Percentiles rank a stretch among this genome's conserved stretches.
phyloP scores from a whole-genome alignment of 1,284 basidiomycete genomes.

The Ustilago shanxiensis region DNA sequence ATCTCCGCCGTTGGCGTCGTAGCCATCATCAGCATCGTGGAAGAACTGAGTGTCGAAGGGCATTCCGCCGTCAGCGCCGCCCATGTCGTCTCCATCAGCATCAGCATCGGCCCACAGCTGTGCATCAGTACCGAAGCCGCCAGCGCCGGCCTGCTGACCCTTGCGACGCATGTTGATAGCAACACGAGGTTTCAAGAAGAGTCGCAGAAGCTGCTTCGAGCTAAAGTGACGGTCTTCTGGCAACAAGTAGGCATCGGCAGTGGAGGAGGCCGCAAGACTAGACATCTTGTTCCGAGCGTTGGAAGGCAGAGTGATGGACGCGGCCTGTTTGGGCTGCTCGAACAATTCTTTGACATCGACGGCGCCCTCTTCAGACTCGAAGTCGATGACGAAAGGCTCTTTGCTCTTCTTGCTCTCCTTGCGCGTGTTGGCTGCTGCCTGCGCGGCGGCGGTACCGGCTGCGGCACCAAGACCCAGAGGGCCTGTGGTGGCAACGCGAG shows the following conservation, averaged over 20 bases:
- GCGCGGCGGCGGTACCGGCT: slow-evolving; percentile 26
- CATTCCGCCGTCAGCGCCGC: slow-evolving; percentile 43
- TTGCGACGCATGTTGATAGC: slow-evolving; percentile 74
- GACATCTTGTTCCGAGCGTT: slow-evolving; percentile 71
- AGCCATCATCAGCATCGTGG: slow-evolving; percentile 86
- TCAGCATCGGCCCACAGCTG: slow-evolving; percentile 95
- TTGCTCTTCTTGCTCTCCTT: slow-evolving; percentile 70
- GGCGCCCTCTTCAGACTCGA: slow-evolving; percentile 76
- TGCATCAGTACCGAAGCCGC: slow-evolving; percentile 86
- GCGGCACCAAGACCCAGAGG: slow-evolving; percentile 34
- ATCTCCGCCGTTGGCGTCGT: slow-evolving; percentile 46
- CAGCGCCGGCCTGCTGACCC: slow-evolving; percentile 80
- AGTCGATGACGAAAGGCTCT: slow-evolving; percentile 89
- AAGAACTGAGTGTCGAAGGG: slow-evolving; percentile 98
- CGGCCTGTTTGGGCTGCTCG: slow-evolving; percentile 70
- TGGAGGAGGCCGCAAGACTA: slow-evolving; percentile 34
- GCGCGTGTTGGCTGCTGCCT: slow-evolving; percentile 22
- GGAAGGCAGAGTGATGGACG: slow-evolving; percentile 71
- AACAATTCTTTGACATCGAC: slow-evolving; percentile 85
- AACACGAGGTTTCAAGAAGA: slow-evolving; percentile 85
- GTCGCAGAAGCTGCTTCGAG: slow-evolving; percentile 84
- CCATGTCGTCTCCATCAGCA: slow-evolving; percentile 34
- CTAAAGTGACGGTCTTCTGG: slow-evolving; percentile 99
- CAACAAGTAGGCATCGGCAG: slow-evolving; percentile 77
- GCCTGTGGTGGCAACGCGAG: slow-evolving; percentile 39